Base-by-base conservation (phyloP, 73 alveolate species). In the Symbiodinium pilosum region DNA sequence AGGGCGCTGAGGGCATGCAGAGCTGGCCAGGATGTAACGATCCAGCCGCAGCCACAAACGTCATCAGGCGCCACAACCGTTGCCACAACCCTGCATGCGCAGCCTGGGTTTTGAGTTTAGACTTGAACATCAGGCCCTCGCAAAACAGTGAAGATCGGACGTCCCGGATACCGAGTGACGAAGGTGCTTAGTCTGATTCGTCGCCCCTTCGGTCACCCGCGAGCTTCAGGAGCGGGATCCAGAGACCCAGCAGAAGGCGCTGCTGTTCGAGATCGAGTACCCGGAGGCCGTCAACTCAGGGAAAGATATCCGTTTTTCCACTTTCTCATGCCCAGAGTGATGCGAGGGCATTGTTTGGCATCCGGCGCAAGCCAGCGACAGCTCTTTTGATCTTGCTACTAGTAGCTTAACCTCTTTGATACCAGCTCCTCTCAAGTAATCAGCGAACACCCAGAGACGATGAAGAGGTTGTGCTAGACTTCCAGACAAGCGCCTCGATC, bases 101-200 rank as follows among this genome's bases (percentile, higher is more conserved):
- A 16, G 34, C 84, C 14, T 8, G 14, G 14, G 14, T 47, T 47
- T 47, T 34, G 16, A 11, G 84, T 28, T 69, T 38, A 69, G 16
- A 30, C 16, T 69, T 69, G 24, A 38, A 14, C 34, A 34, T 8
- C 88, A 64, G 96, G 96, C 4, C 96, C 96, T 18, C 85, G 86
- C 47, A 93, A 94, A 51, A 56, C 83, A 0, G 98, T 99, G 41
- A 99, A 99, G 99, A 99, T 99, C 18, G 99, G 99, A 11, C 83
- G 99, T 88, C 99, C 99, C n/a, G 99, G 99, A 38, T 99, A 99
- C 99, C 99, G 99, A 94, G 99, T 99, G 64, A 99, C 99, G 75
- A 99, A 99, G 99, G 93, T 24, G 69, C 20, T 30, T 9, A 36
- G 4, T 38, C 26, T 7, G 93, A 4, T 47, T 32, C 86, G 18